Evolutionary conservation across 2,329 filamentous ascomycete species (phyloP).

Genomic region (Geosmithia flava): DNA sequence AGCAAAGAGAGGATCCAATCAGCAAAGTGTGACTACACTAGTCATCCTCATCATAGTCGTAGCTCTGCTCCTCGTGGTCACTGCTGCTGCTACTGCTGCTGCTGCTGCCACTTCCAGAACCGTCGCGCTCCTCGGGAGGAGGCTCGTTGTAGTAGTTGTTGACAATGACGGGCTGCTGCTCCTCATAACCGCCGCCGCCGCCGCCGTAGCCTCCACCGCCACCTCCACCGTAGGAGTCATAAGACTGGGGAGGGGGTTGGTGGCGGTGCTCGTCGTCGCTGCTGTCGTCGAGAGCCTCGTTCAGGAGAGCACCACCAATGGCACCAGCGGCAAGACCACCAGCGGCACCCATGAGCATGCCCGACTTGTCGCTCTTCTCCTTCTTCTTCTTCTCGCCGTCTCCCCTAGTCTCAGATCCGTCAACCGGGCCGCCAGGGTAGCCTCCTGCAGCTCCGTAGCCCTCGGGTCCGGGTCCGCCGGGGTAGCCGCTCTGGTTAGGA

Average conservation of each 20-base stretch:
- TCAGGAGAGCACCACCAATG: constrained; percentile 44
- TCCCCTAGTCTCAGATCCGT: constrained; percentile 1
- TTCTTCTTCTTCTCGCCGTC: constrained; percentile 18
- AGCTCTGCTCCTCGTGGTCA: not conserved
- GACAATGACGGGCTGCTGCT: not conserved
- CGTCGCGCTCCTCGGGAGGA: not conserved
- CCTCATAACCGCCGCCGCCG: not conserved
- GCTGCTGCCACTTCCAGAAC: not conserved
- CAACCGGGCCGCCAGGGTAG: constrained; percentile 4
- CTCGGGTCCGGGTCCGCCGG: constrained; percentile 5
- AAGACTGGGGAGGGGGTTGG: not conserved
- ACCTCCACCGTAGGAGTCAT: not conserved
- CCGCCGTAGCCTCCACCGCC: not conserved
- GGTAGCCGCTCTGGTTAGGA: not conserved
- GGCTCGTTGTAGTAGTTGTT: not conserved
- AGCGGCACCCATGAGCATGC: constrained; percentile 44
- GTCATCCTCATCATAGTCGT: constrained; percentile 2
- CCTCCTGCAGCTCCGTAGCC: constrained; percentile 4
- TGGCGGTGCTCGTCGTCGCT: constrained; percentile 7
- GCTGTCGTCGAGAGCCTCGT: constrained; percentile 31
- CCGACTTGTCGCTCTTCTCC: constrained; percentile 32
- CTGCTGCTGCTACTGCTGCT: not conserved
- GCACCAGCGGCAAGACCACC: constrained; percentile 46
- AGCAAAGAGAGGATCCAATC: no score
- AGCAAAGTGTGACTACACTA: not conserved